Evolutionary conservation across 306 rosid genomes (phyloP).

Genomic region (Betula pendula): DNA sequence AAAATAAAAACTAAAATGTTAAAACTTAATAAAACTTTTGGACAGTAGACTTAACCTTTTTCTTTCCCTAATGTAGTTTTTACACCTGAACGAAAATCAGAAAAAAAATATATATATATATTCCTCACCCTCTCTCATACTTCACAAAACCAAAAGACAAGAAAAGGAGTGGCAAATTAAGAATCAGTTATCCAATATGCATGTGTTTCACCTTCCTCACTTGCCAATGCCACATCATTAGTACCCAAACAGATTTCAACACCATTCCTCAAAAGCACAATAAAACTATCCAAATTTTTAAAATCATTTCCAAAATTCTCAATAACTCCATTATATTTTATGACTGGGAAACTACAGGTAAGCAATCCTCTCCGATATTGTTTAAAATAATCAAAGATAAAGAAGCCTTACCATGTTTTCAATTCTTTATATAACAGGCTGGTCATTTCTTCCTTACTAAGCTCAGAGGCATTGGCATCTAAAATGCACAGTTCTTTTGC

Average conservation of each 20-base stretch:
- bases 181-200: not conserved
- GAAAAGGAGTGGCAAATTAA: not conserved
- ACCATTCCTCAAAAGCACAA: not conserved
- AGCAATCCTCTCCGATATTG: not conserved
- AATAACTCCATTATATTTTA: not conserved
- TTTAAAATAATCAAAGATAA: constrained; percentile 13
- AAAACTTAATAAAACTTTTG: not conserved
- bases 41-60: not conserved
- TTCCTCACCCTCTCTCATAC: not conserved
- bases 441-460: constrained; percentile 52
- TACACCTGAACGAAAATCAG: not conserved
- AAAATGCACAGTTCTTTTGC: constrained; percentile 52
- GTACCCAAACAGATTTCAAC: not conserved
- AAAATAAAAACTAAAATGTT: not conserved
- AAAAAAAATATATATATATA: not conserved
- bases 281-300: not conserved
- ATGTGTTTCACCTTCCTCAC: not conserved
- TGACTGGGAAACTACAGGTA: not conserved
- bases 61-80: not conserved
- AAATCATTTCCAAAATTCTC: not conserved
- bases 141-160: not conserved
- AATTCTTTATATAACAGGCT: constrained; percentile 61
- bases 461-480: constrained; percentile 52
- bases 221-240: not conserved
- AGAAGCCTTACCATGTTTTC: constrained; percentile 53